These are phyloP conservation scores for Babesia sp. DNA, from an alignment of 169 alveolate genomes.

Conservation along the genomic window DNA sequence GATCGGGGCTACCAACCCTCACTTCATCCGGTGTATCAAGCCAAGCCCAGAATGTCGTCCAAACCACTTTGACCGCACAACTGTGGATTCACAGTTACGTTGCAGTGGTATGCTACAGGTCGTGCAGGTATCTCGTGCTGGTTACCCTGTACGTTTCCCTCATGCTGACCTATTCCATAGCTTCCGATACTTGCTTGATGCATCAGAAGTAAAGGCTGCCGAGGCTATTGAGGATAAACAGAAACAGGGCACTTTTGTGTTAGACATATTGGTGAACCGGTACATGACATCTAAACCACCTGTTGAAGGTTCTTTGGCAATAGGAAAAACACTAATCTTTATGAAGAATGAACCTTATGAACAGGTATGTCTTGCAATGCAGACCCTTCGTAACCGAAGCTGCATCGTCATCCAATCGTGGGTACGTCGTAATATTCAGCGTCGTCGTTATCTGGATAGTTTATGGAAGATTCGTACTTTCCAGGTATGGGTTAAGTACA, in stretches of 20 bases:
- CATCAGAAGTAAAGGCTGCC: slow-evolving; percentile 36
- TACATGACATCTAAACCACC: slow-evolving; percentile 36
- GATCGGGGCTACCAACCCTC: slow-evolving; percentile 87
- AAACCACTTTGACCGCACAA: slow-evolving; percentile 83
- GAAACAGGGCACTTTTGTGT: slow-evolving; percentile 33
- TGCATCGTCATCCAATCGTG: slow-evolving; percentile 65
- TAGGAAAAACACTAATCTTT: slow-evolving; percentile 61
- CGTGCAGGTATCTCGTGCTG: slow-evolving; percentile 92
- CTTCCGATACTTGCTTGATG: slow-evolving; percentile 75
- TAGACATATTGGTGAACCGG: slow-evolving; percentile 39
- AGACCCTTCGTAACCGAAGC: slow-evolving; percentile 61
- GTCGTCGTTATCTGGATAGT: slow-evolving; percentile 41
- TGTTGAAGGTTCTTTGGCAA: slow-evolving; percentile 39
- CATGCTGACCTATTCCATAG: slow-evolving; percentile 85
- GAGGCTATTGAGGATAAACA: slow-evolving; percentile 12
- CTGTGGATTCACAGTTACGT: slow-evolving; percentile 88
- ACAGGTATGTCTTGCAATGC: slow-evolving; percentile 64
- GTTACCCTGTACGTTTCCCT: slow-evolving; percentile 91
- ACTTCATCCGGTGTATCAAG: slow-evolving; percentile 93
- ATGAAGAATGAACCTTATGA: slow-evolving; percentile 72
- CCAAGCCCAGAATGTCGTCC: slow-evolving; percentile 88
- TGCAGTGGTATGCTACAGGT: slow-evolving; percentile 91
- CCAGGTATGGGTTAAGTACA: slow-evolving; percentile 70
- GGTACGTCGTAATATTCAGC: slow-evolving; percentile 54
- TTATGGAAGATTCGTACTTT: slow-evolving; percentile 48